phyloP scores from a whole-genome alignment of 2,329 filamentous ascomycete genomes.

The Fonsecaea multimorphosa region DNA sequence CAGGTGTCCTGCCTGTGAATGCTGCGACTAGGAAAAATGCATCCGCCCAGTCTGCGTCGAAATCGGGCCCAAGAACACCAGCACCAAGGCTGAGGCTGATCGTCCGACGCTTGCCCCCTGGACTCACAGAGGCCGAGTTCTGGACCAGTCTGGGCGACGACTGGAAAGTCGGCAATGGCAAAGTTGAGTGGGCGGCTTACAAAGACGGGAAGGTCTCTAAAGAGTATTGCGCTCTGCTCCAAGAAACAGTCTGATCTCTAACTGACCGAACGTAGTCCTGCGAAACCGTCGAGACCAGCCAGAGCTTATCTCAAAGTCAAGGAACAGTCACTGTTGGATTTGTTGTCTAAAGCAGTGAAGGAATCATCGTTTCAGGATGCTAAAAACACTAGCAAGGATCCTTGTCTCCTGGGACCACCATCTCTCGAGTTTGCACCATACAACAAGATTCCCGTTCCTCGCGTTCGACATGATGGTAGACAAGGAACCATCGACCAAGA shows the following conservation, averaged over 20 bases:
- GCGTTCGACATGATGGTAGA: slow-evolving; percentile 77
- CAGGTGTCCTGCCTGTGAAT: slow-evolving; percentile 61
- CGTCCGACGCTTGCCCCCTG: slow-evolving; percentile 82
- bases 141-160: slow-evolving; percentile 72
- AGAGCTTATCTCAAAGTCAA: slow-evolving; percentile 82
- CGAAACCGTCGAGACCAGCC: slow-evolving; percentile 81
- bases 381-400: slow-evolving; percentile 73
- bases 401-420: slow-evolving; percentile 77
- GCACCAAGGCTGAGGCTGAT: slow-evolving; percentile 79
- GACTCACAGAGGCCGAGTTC: slow-evolving; percentile 81
- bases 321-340: slow-evolving; percentile 70
- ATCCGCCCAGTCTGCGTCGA: slow-evolving; percentile 49
- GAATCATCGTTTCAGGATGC: slow-evolving; percentile 77
- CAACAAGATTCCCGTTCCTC: slow-evolving; percentile 77
- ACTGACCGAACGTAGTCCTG: slow-evolving; percentile 61
- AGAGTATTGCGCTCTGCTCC: slow-evolving; percentile 65
- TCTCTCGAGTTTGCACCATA: slow-evolving; percentile 82
- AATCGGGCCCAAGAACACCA: slow-evolving; percentile 53
- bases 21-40: slow-evolving; percentile 55
- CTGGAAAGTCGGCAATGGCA: slow-evolving; percentile 81
- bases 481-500: slow-evolving; percentile 97
- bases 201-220: slow-evolving; percentile 77
- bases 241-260: slow-evolving; percentile 11
- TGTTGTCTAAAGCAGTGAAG: slow-evolving; percentile 74
- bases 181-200: slow-evolving; percentile 82